Conservation (phyloP, 1,139 yeast species). For the Sugiyamaella japonica region DNA sequence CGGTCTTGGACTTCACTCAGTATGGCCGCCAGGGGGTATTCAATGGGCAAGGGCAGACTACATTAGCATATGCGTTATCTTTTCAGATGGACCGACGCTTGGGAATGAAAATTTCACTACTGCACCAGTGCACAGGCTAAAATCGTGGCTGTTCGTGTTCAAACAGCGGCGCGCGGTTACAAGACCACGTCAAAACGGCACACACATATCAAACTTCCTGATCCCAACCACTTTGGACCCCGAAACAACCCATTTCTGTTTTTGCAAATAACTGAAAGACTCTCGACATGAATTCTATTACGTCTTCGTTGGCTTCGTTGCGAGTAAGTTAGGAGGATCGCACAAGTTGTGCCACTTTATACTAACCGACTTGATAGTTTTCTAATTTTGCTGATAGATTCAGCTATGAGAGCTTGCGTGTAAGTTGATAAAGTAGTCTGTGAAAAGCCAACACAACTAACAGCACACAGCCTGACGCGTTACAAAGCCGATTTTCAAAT, state of each 20-base stretch:
- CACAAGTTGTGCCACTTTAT: not conserved
- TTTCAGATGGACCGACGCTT: not conserved
- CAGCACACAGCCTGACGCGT: constrained; percentile 4
- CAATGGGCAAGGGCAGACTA: not conserved
- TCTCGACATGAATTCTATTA: constrained; percentile 26
- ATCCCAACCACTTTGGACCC: not conserved
- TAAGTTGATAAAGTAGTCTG: constrained; percentile 13
- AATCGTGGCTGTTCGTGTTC: not conserved
- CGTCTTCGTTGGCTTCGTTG: constrained; percentile 24
- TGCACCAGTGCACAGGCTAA: not conserved
- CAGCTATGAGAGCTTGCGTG: constrained; percentile 26
- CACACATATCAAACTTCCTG: not conserved
- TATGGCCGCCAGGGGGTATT: too few species aligned
- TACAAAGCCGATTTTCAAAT: constrained; percentile 57
- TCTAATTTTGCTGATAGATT: constrained; percentile 22
- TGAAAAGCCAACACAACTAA: not conserved
- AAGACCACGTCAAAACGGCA: not conserved
- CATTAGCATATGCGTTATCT: not conserved
- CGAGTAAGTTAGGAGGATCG: constrained; percentile 7
- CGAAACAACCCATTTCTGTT: not conserved
- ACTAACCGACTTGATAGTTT: constrained; percentile 11
- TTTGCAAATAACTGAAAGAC: not conserved
- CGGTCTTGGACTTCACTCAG: too few species aligned
- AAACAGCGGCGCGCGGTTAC: constrained; percentile 6
- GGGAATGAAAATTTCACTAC: constrained; percentile 1